These are phyloP conservation scores for Lathyrus tuberosus DNA, from an alignment of 306 rosid genomes.

Conservation along the genomic window DNA sequence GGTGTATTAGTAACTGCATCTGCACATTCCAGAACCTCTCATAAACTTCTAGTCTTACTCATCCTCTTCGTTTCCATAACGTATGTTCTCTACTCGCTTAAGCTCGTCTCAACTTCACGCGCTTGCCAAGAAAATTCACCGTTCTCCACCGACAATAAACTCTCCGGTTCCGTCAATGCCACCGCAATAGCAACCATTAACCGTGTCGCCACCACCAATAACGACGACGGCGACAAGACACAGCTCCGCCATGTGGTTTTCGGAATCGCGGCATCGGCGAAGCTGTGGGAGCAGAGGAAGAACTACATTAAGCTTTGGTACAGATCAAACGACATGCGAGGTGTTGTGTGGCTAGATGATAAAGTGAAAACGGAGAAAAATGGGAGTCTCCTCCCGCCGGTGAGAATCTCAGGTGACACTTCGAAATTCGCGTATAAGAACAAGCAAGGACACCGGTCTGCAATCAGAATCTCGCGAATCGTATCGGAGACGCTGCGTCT, in stretches of 20 bases:
- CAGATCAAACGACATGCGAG: constrained; percentile 68
- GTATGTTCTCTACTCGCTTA: constrained; percentile 77
- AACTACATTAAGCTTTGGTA: constrained; percentile 95
- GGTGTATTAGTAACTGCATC: neutral
- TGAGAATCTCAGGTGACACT: constrained; percentile 76
- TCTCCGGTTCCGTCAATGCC: constrained; percentile 35
- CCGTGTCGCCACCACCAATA: constrained; percentile 9
- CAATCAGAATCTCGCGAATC: constrained; percentile 96
- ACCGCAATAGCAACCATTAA: neutral
- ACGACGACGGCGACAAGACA: neutral
- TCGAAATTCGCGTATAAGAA: constrained; percentile 63
- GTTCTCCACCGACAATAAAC: constrained; percentile 40
- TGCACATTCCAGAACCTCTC: constrained; percentile 47
- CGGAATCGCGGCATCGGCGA: constrained; percentile 95
- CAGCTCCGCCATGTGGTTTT: constrained; percentile 61
- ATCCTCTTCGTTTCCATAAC: constrained; percentile 77
- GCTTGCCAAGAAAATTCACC: constrained; percentile 51
- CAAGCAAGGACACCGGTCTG: constrained; percentile 93
- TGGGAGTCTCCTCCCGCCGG: constrained; percentile 65
- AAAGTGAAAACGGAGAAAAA: constrained; percentile 26
- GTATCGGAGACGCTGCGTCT: constrained; percentile 82
- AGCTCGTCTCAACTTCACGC: constrained; percentile 70
- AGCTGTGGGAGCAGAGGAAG: constrained; percentile 81
- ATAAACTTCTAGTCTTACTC: constrained; percentile 64
- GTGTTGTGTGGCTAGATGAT: constrained; percentile 88